Base-by-base conservation (phyloP, 2,329 filamentous ascomycete genomes). In the Claviceps pazoutovae region DNA sequence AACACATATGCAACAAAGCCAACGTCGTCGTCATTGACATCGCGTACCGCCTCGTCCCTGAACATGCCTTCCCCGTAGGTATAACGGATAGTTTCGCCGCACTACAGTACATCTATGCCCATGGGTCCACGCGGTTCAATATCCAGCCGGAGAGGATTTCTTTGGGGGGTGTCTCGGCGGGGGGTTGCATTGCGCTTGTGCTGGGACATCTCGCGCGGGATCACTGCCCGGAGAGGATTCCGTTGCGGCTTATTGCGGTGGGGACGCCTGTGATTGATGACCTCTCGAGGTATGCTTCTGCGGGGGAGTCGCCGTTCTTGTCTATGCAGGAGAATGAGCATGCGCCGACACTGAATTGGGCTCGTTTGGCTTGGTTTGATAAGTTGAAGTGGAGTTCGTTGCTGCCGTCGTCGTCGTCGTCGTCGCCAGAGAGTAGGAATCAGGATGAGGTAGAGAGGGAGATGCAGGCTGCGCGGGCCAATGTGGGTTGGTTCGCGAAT, bases 41-140 rank as follows among this genome's bases (percentile, higher is more conserved):
- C 11, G 73, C 61, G n/a, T 79, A 78, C 57, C 69, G 74, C 4
- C 67, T 76, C 1, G 71, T 74, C 0, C 75, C 75, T 8, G 74
- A 77, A 58, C 59, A 69, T 55, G 61, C 69, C 5, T 76, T 74
- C 53, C 75, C 75, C n/a, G 67, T 68, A 14, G 66, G 64, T 34
- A 66, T 73, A 17, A 67, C 71, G n/a, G 75, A 78, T 61, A 69
- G 69, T 48, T 76, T 71, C 59, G 69, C 68, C 6, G 71, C 69
- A 2, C 57, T 76, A 37, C 61, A 68, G 52, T 67, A 71, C 57
- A 60, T 72, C 34, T 60, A 67, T 53, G 51, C 58, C 11, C 57
- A 66, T 9, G 68, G 67, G 17, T 60, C 62, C 1, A 49, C 59
- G 16, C 46, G 51, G 4, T 73, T 73, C 61, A 66, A 66, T 54